Evolutionary conservation across 2,329 filamentous ascomycete species (phyloP).

Genomic region (Coniochaeta prunicola): DNA sequence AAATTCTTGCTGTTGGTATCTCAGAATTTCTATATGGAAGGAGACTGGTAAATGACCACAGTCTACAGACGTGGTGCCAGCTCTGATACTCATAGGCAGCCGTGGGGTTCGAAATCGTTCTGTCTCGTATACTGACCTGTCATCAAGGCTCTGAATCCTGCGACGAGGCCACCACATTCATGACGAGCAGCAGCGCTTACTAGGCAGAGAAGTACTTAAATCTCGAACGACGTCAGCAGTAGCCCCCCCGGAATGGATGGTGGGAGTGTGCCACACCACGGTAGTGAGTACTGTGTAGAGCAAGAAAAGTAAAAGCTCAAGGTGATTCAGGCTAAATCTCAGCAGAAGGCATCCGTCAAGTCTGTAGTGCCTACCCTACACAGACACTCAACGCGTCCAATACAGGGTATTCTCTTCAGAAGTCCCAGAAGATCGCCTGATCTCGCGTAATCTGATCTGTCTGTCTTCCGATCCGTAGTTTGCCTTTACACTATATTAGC

Average conservation of each 20-base stretch:
- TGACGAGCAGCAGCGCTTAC: background rate
- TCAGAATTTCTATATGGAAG: too few relatives aligned
- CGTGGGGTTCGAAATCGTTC: background rate
- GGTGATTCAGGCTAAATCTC: background rate
- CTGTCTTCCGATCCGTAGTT: background rate
- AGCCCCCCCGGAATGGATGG: background rate
- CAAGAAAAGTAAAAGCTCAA: background rate
- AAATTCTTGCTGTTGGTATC: too few relatives aligned
- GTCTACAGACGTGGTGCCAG: background rate
- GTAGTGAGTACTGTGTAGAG: background rate
- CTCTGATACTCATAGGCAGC: background rate
- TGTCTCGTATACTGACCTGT: background rate
- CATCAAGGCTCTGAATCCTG: background rate
- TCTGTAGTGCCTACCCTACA: background rate
- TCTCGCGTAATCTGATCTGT: background rate
- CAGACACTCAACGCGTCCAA: too few relatives aligned
- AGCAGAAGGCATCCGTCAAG: background rate
- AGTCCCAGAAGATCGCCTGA: background rate
- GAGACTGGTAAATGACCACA: background rate
- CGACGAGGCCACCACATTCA: background rate
- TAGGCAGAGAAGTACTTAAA: background rate
- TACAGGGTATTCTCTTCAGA: background rate
- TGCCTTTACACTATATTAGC: background rate
- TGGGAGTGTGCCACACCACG: background rate
- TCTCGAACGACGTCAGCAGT: background rate